Evolutionary conservation across 2,329 filamentous ascomycete genomes (phyloP), one percentile per base, ranked within the genome.

Genomic region (Arthroderma uncinatum): DNA sequence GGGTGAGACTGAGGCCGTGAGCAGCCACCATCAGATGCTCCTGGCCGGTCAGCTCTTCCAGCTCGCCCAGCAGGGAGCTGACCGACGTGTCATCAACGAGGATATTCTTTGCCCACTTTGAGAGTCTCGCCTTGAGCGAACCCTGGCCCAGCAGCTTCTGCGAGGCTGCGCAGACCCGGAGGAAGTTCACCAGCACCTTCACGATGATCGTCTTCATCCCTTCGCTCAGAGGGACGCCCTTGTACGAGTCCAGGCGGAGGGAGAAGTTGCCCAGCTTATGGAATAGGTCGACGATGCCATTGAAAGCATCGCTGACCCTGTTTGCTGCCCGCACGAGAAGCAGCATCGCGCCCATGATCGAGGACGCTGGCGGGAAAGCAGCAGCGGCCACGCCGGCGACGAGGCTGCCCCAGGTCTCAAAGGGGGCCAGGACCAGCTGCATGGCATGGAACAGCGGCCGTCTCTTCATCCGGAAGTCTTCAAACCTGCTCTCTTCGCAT

Each of bases 391-490:
- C 47, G 30, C 47, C 47, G 3, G 19, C 47, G 21, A 52, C 28
- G 16, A 52, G 47, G 47, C 28, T 21, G 8, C 47, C 47, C 47
- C 47, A 52, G 19, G 9, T 52, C 9, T 52, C 47, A 28, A 52
- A 52, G 25, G 47, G 47, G 16, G 47, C 47, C 47, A 52, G 47
- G n/a, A 52, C 25, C 47, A 25, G 7, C 25, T 52, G 47, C 47
- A 52, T 52, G 9, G 47, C 25, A 28, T 52, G 47, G 47, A 52
- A 30, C 23, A 52, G 47, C 9, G 47, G 47, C 47, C 47, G 47
- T 30, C 25, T 52, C n/a, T 52, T 52, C 47, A 52, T 52, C 25
- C 47, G 47, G 28, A 52, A 52, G 28, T 52, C 47, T 25, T 52
- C 19, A 52, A 52, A 52, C 23, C 28, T 23, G 47, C n/a, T 21